These are phyloP conservation scores for Skeletonema menzelii DNA, from an alignment of 108 stramenopile genomes.

Conservation along the genomic window DNA sequence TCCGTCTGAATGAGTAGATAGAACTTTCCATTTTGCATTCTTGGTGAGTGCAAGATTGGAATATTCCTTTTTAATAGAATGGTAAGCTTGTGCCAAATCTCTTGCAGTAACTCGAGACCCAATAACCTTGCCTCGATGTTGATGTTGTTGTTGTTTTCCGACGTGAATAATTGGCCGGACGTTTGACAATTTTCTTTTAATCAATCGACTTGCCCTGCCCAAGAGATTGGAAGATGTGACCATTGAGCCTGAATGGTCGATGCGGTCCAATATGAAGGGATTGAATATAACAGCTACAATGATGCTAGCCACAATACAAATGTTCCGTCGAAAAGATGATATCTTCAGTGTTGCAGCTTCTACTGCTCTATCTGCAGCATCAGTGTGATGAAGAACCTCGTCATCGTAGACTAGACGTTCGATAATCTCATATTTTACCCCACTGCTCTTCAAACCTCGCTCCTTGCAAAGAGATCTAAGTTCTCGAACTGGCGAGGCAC, in stretches of 20 bases:
- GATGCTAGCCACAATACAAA: neutral
- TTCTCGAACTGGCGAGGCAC: conserved; percentile 8
- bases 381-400: neutral
- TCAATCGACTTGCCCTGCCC: neutral
- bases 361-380: neutral
- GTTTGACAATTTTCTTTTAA: neutral
- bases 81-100: conserved; percentile 17
- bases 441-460: conserved; percentile 51
- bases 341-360: neutral
- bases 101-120: conserved; percentile 4
- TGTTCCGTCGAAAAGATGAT: neutral
- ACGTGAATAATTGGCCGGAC: neutral
- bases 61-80: conserved; percentile 24
- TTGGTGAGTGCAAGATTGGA: neutral
- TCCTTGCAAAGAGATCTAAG: conserved; percentile 63
- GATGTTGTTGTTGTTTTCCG: neutral
- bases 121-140: conserved; percentile 20
- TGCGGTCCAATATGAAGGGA: neutral
- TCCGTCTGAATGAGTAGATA: conserved; percentile 33
- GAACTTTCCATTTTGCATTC: neutral
- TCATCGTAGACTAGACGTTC: conserved; percentile 43
- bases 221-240: neutral
- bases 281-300: neutral
- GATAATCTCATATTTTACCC: conserved; percentile 51
- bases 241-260: neutral